Percentiles rank a stretch among this genome's conserved stretches.
Evolutionary conservation across 768 basidiomycete species (phyloP).

Genomic region (Rhodotorula paludigena): DNA sequence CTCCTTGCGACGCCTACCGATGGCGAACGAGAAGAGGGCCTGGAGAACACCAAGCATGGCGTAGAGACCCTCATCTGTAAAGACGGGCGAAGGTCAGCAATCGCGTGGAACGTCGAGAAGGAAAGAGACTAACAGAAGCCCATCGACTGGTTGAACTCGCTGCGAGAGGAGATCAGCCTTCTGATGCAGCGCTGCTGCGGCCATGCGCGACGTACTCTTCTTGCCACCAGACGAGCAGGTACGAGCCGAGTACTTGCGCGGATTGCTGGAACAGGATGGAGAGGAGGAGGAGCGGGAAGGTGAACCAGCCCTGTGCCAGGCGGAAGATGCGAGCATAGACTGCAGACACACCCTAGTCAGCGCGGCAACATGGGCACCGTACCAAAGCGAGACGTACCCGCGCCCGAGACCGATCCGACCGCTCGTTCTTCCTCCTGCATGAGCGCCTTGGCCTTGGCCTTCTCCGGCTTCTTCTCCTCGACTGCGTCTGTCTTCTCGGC

Average conservation of each 20-base stretch:
- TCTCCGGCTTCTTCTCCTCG: neutral
- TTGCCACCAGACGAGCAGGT: constrained; percentile 81
- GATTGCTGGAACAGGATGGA: constrained; percentile 65
- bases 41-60: constrained; percentile 54
- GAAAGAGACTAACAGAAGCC: constrained; percentile 56
- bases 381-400: neutral
- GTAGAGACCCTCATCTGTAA: constrained; percentile 38
- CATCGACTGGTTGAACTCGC: constrained; percentile 56
- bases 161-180: neutral
- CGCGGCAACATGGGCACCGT: no score
- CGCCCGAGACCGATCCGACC: constrained; percentile 52
- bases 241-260: constrained; percentile 62
- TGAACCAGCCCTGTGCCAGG: constrained; percentile 63
- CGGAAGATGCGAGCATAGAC: constrained; percentile 57
- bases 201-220: constrained; percentile 47
- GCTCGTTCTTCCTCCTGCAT: constrained; percentile 84
- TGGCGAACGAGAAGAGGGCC: constrained; percentile 63
- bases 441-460: constrained; percentile 49
- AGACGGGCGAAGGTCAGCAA: neutral
- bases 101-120: neutral
- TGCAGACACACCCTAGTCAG: constrained; percentile 44
- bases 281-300: constrained; percentile 63
- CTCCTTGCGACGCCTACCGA: constrained; percentile 51
- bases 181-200: neutral
- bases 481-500: neutral